Conservation (phyloP, 2,329 filamentous ascomycete species). For the Beauveria rudraprayagi region DNA sequence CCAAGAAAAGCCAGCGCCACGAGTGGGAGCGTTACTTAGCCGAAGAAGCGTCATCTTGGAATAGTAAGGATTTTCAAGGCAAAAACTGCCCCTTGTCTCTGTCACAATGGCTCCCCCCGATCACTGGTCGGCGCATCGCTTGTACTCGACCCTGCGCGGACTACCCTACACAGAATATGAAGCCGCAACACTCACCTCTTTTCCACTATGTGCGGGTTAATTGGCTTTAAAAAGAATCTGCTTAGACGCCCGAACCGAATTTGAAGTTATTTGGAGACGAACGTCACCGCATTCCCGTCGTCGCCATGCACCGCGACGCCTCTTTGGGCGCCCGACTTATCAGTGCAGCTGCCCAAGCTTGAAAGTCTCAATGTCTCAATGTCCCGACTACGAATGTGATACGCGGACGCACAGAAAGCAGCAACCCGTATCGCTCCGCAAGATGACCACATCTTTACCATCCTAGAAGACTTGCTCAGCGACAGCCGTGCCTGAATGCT, state of each 20-base stretch:
- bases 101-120: slow-evolving; percentile 14
- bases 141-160: slow-evolving; percentile 60
- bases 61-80: no score
- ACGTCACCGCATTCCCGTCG: slow-evolving; percentile 62
- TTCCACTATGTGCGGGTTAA: background rate
- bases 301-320: slow-evolving; percentile 58
- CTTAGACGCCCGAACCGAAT: slow-evolving; percentile 58
- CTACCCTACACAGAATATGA: slow-evolving; percentile 61
- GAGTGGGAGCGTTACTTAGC: no score
- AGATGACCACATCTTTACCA: slow-evolving; percentile 46
- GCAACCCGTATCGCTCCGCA: slow-evolving; percentile 47
- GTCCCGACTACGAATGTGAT: background rate
- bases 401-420: slow-evolving; percentile 8
- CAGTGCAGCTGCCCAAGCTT: slow-evolving; percentile 51
- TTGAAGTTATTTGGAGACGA: slow-evolving; percentile 50
- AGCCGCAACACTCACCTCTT: slow-evolving; percentile 17
- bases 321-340: slow-evolving; percentile 60
- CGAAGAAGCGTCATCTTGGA: no score
- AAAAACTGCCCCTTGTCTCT: background rate
- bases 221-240: slow-evolving; percentile 44
- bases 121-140: slow-evolving; percentile 51
- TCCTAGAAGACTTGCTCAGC: slow-evolving; percentile 55
- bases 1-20: no score
- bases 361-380: slow-evolving; percentile 42
- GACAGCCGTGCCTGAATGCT: slow-evolving; percentile 62